Percentiles rank a stretch among this genome's conserved stretches.
Conservation (phyloP, 352 stramenopile genomes). For the Globisporangium viniferum region DNA sequence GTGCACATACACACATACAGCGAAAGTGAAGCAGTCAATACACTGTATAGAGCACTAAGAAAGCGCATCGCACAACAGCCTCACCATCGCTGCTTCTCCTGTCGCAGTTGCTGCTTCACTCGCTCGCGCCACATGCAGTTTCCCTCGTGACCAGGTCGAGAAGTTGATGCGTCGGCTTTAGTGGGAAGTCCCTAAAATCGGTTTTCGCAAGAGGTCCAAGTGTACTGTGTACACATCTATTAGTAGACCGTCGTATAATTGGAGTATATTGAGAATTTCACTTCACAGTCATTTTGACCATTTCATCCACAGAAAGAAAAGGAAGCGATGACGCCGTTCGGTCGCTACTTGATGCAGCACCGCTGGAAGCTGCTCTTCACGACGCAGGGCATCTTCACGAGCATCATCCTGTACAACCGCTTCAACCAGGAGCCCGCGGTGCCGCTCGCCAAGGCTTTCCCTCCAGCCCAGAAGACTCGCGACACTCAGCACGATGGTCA, state of each 20-base stretch:
- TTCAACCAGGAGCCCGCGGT: conserved; percentile 28
- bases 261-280: no score
- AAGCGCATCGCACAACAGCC: not conserved
- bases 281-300: not conserved
- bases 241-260: no score
- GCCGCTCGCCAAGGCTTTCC: conserved; percentile 13
- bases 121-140: conserved; percentile 11
- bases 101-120: conserved; percentile 14
- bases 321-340: conserved; percentile 41
- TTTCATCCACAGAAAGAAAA: not conserved
- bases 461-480: conserved; percentile 4
- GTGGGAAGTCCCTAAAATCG: no score
- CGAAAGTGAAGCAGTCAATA: not conserved
- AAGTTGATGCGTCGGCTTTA: no score
- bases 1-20: not conserved
- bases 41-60: not conserved
- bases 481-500: not conserved
- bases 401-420: conserved; percentile 56
- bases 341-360: conserved; percentile 55
- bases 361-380: conserved; percentile 79
- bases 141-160: no score
- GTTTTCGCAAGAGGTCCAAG: no score
- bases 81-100: conserved; percentile 15
- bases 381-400: conserved; percentile 68
- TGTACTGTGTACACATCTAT: no score